Base-by-base conservation (phyloP, 1,139 yeast species). In the Candida labiduridarum region DNA sequence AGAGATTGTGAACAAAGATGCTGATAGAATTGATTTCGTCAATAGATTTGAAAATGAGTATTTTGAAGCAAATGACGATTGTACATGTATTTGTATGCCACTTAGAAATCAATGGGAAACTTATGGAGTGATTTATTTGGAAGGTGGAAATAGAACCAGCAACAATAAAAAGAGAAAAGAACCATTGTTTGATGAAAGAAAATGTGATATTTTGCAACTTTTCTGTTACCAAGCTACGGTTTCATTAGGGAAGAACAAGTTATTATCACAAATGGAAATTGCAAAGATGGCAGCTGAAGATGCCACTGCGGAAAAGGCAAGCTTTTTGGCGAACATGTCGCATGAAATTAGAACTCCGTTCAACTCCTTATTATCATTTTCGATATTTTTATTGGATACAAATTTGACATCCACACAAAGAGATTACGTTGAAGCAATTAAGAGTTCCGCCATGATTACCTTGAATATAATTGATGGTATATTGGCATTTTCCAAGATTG, bases 321-420 rank as follows among this genome's bases (percentile, higher is more conserved):
- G 82, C 48, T 81, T 81, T 56, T 60, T 81, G 49, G 84, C 84
- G n/a, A 80, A 80, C 54, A 80, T 81, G 85, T 78, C 83, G 0
- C 84, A 81, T 59, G 85, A 81, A 59, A 80, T 81, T 46, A 64
- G 85, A 52, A 81, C 85, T 0, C 85, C 85, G 0, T 80, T 81
- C 64, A 81, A 81, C 60, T 81, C 84, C 0, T 64, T 82, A 45
- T 65, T 81, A 50, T 79, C 83, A 4, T 81, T 84, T 61, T 78
- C 85, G 1, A 73, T 80, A 4, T 80, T 81, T 58, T 66, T 80
- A 47, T 62, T 80, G 46, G 85, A 81, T 56, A 81, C 85, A 0
- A 66, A 68, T 0, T 63, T 81, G 47, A 76, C 71, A 33, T 72
- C 70, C 44, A 66, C 79, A 7, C 85, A 81, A 57, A 63, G 71